Evolutionary conservation across 2,329 filamentous ascomycete species (phyloP).

Genomic region (Trichoderma koningiopsis): DNA sequence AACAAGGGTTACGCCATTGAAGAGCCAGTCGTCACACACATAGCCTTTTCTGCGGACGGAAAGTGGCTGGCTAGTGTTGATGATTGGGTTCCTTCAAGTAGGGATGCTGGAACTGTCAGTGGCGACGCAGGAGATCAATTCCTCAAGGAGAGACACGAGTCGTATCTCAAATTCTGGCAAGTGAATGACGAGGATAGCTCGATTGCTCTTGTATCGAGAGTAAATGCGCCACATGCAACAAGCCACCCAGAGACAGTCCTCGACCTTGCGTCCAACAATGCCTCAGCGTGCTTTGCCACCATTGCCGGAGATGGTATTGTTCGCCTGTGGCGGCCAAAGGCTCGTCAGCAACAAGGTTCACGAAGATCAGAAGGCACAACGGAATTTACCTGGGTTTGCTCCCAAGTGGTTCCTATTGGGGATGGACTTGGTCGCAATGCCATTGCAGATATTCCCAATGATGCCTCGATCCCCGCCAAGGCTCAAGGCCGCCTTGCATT

Average conservation of each 20-base stretch:
- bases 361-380: constrained; percentile 55
- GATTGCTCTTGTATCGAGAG: constrained; percentile 78
- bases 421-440: constrained; percentile 50
- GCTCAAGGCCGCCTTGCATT: constrained; percentile 71
- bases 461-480: constrained; percentile 36
- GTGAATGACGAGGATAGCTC: constrained; percentile 57
- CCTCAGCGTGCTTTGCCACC: constrained; percentile 74
- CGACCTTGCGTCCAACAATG: constrained; percentile 71
- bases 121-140: constrained; percentile 47
- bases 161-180: constrained; percentile 90
- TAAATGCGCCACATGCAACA: constrained; percentile 78
- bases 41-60: constrained; percentile 78
- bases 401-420: constrained; percentile 58
- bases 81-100: constrained; percentile 76
- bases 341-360: constrained; percentile 68
- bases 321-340: constrained; percentile 78
- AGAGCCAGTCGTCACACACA: constrained; percentile 75
- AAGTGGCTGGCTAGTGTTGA: constrained; percentile 91
- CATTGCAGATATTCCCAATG: constrained; percentile 34
- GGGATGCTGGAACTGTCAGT: constrained; percentile 60
- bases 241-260: constrained; percentile 62
- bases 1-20: constrained; percentile 70
- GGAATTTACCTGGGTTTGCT: constrained; percentile 73
- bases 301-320: constrained; percentile 79
- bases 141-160: constrained; percentile 62